phyloP scores from a whole-genome alignment of 2,329 filamentous ascomycete genomes.

The Emmonsia crescens region DNA sequence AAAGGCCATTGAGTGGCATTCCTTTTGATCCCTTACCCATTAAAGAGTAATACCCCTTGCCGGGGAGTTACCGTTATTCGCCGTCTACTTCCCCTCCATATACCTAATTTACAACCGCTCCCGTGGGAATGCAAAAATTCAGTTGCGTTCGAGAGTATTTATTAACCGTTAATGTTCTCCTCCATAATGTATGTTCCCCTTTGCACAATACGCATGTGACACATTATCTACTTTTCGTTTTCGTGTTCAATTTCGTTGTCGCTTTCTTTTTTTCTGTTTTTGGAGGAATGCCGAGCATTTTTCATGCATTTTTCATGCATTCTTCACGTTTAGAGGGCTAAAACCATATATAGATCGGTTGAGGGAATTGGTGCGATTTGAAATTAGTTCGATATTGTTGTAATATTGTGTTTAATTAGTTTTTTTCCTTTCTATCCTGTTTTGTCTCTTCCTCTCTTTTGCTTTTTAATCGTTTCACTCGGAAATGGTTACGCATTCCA shows the following conservation, averaged over 20 bases:
- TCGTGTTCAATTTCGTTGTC: too few relatives aligned
- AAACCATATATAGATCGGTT: not conserved
- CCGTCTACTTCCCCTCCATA: not conserved
- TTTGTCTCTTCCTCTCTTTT: not conserved
- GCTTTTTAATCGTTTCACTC: not conserved
- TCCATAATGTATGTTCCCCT: not conserved
- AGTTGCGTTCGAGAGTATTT: not conserved
- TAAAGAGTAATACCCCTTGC: not conserved
- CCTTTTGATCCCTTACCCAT: not conserved
- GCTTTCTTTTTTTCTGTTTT: not conserved
- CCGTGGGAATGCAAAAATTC: not conserved
- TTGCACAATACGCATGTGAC: not conserved
- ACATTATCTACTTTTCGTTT: too few relatives aligned
- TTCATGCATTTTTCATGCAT: not conserved
- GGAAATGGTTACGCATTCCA: not conserved
- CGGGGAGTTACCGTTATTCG: not conserved
- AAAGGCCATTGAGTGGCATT: not conserved
- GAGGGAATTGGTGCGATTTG: not conserved
- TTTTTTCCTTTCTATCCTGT: not conserved
- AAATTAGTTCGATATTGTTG: not conserved
- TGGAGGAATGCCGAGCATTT: not conserved
- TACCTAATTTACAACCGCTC: not conserved
- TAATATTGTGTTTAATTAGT: not conserved
- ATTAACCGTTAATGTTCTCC: not conserved
- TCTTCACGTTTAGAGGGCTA: not conserved